Conservation (phyloP, 179 eudicot genomes). For the Spergularia azorica region DNA sequence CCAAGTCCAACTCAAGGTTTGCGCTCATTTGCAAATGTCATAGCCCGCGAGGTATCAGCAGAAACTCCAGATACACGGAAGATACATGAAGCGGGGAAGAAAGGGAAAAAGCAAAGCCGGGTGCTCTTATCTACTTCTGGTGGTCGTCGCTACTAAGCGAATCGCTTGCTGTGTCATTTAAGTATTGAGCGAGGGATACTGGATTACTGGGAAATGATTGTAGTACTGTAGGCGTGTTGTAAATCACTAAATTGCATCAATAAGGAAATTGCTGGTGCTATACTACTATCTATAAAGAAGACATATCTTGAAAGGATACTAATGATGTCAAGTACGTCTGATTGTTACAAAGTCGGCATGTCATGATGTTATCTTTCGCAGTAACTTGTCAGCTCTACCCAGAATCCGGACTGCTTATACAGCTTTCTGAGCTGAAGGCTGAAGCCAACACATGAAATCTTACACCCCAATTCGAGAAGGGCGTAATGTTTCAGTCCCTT, state of each 20-base stretch:
- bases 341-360: too few species aligned
- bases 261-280: background rate
- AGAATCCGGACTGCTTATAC: too few species aligned
- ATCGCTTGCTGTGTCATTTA: background rate
- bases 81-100: slow-evolving; percentile 58
- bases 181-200: background rate
- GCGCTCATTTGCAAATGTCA: slow-evolving; percentile 74
- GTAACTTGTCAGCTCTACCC: too few species aligned
- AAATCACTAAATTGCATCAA: slow-evolving; percentile 17
- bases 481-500: too few species aligned
- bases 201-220: background rate
- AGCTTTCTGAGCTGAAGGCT: too few species aligned
- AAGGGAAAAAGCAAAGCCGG: slow-evolving; percentile 78
- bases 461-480: too few species aligned
- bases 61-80: slow-evolving; percentile 39
- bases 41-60: slow-evolving; percentile 51
- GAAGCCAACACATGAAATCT: too few species aligned
- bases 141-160: slow-evolving; percentile 74
- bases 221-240: slow-evolving; percentile 2
- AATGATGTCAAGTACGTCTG: too few species aligned
- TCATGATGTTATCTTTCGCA: too few species aligned
- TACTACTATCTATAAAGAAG: background rate
- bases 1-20: slow-evolving; percentile 50
- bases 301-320: background rate
- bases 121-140: slow-evolving; percentile 90